phyloP scores from a whole-genome alignment of 2,329 filamentous ascomycete genomes.

The Penicillium thymicola region DNA sequence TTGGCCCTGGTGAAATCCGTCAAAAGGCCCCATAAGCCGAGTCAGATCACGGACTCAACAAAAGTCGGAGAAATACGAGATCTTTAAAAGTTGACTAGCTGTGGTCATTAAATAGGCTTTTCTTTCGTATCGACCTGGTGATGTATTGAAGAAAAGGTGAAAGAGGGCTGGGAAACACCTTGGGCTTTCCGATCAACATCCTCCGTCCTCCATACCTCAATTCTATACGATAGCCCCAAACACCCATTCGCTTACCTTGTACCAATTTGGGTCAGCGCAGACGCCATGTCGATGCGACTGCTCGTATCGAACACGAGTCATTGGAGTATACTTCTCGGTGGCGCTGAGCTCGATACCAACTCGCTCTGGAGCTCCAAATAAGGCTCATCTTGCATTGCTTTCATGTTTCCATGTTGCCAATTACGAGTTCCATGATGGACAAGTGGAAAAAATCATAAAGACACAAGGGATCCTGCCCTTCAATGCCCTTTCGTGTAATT shows the following conservation, averaged over 20 bases:
- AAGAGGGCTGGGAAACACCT: neutral
- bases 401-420: too few species aligned
- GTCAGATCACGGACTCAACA: neutral
- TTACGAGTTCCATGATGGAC: slow-evolving; percentile 1
- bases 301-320: slow-evolving; percentile 16
- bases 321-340: slow-evolving; percentile 5
- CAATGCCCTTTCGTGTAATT: neutral
- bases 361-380: neutral
- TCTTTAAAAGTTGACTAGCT: neutral
- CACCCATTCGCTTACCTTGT: slow-evolving; percentile 21
- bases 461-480: slow-evolving; percentile 6
- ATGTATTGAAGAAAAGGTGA: neutral
- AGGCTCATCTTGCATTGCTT: slow-evolving; percentile 1
- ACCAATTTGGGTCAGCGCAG: slow-evolving; percentile 12
- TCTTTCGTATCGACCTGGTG: neutral
- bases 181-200: neutral
- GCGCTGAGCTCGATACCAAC: neutral
- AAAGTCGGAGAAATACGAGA: neutral
- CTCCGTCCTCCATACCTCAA: neutral
- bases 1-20: neutral
- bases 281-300: slow-evolving; percentile 12
- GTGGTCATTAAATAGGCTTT: neutral
- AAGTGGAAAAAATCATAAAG: slow-evolving; percentile 13
- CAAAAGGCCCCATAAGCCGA: neutral
- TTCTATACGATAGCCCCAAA: neutral